Base-by-base conservation (phyloP, 495 filamentous ascomycete genomes). In the Jackrogersella multiformis region DNA sequence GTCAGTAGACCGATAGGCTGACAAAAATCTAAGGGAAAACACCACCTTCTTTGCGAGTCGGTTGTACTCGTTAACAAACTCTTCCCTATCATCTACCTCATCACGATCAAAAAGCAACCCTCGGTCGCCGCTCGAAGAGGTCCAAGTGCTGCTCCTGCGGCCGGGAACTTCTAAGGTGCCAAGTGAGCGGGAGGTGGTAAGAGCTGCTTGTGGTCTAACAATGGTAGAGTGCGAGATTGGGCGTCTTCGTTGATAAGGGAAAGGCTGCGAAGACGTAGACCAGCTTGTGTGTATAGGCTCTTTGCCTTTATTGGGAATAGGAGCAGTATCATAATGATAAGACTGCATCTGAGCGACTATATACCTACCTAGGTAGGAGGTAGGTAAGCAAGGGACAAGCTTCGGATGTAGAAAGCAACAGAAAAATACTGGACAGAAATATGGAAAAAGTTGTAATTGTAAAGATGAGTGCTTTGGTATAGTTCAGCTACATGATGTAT, bases 11-110 rank as follows among this genome's bases (percentile, higher is more conserved):
- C 12, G 20, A 16, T 44, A 10, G 5, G 18, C 20, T 18, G 0
- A 28, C 2, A 10, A 35, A 3, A 3, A 26, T 56, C 24, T 3
- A 13, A 32, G 10, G 2, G 51, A 45, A 57, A 23, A 23, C 52
- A 21, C 13, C 39, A 85, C 83, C 77, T 81, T 83, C 38, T 73
- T 76, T 3, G 85, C 86, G 7, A 88, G 75, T 16, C 77, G 72
- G 65, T 88, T 88, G 59, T 86, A 88, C 68, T 86, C 80, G 5
- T 76, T 42, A 5, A 84, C 65, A 59, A 84, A 86, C 20, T 73
- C 68, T 8, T 67, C 58, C 35, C 79, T 78, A 32, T 79, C 71
- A 18, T 81, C 76, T 18, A 77, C 65, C 32, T 81, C 79, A 41
- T 84, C 80, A 5, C 70, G 60, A 21, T 83, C 81, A 1, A 69